Base-by-base conservation (phyloP, 1,284 basidiomycete genomes). In the Malassezia dermatis region DNA sequence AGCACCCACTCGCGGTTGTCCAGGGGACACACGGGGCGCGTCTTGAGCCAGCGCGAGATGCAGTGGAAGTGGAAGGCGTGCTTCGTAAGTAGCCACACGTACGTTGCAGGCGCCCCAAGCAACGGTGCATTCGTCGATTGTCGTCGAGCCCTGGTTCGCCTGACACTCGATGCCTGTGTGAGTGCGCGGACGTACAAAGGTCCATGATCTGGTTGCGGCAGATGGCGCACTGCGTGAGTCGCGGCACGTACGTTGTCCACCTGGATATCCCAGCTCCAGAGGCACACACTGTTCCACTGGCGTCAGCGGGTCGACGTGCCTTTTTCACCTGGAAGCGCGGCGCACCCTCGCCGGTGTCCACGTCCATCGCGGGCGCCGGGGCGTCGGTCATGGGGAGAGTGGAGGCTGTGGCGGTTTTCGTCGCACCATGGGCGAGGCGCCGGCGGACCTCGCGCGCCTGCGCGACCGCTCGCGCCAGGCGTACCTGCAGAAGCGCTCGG, bases 21-120 rank as follows among this genome's bases (percentile, higher is more conserved):
- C 56, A 99, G 79, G 3, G 93, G 94, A 76, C 94, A 99, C 42
- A 98, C 94, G 77, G 96, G 94, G 65, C 94, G 83, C 17, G 94
- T 96, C 81, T 98, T 99, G 65, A 99, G 81, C 94, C 94, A 99
- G 49, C 94, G 84, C 19, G 91, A 94, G 75, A 99, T 99, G 77
- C 93, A 99, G 77, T 98, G 93, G 79, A 98, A 99, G 78, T 99
- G 93, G 82, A 99, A 99, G 4, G 93, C 93, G 75, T 99, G 93
- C 91, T 96, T 69, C 30, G 24, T 55, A 12, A 32, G 37, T 41
- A 27, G 21, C 39, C 7, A 2, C 13, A 77, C 86, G 60, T 69
- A 94, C 93, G 76, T 99, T 99, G 77, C 93, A 99, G 57, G 93
- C 91, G 58, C 93, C 93, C 93, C 93, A 99, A 1, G 94, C 94